Evolutionary conservation across 495 filamentous ascomycete genomes (phyloP), one percentile per base, ranked within the genome.

Genomic region (Aspergillus campestris): DNA sequence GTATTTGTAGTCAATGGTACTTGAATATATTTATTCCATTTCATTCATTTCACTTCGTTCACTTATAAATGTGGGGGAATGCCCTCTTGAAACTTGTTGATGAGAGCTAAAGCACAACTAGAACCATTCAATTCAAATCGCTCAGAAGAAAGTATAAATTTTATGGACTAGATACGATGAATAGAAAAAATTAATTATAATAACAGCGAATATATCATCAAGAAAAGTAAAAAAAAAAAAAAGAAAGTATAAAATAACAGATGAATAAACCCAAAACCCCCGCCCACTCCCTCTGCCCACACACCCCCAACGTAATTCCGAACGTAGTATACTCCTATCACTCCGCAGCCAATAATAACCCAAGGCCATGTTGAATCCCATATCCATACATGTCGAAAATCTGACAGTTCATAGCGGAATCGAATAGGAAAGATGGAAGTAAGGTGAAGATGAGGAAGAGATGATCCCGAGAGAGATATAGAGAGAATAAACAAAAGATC

Each of bases 1-100:
- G 34, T 75, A 71, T 56, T 49, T 78, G 31, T 73, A 48, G 58
- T 50, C 1, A 8, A 8, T 13, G 41, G 8, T 11, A 38, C 28
- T 52, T 50, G 60, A 61, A 67, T 62, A 65, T 65, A 40, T 40
- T 43, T 24, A 24, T 24, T n/a, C n/a, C n/a, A n/a, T n/a, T n/a
- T 24, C 2, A 24, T 24, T 24, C 18, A 24, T 24, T 24, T 24
- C 18, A 24, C 18, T 24, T 24, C 4, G 18, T 24, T 4, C 18
- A 24, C 2, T 24, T 4, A 24, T 24, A n/a, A n/a, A n/a, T n/a
- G n/a, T n/a, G n/a, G n/a, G n/a, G n/a, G n/a, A n/a, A n/a, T n/a
- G n/a, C n/a, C n/a, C n/a, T n/a, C n/a, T n/a, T n/a, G n/a, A n/a
- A n/a, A n/a, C n/a, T n/a, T n/a, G 18, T 24, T 24, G 18, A 24